These are phyloP conservation scores for Talaromyces sp. DNA, from an alignment of 2,329 filamentous ascomycete genomes.

Conservation along the genomic window DNA sequence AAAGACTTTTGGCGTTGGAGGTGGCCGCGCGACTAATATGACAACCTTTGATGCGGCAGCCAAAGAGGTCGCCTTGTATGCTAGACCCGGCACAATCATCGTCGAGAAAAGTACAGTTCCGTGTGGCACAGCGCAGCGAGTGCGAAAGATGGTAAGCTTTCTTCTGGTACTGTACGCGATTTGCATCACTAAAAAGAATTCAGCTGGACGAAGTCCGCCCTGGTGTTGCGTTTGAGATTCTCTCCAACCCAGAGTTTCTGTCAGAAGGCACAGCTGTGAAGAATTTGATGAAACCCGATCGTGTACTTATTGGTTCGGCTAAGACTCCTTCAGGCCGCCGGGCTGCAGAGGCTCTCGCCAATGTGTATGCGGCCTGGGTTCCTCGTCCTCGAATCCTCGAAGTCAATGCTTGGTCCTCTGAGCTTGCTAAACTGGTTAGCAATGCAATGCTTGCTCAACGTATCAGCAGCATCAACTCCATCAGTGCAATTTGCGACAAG, in stretches of 20 bases:
- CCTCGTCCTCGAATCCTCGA: slow-evolving; percentile 63
- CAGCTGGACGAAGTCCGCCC: slow-evolving; percentile 47
- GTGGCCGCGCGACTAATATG: slow-evolving; percentile 69
- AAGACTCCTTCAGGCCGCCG: slow-evolving; percentile 57
- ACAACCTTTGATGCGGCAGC: slow-evolving; percentile 68
- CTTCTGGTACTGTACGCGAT: slow-evolving; percentile 6
- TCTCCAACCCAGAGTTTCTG: slow-evolving; percentile 79
- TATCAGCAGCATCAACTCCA: slow-evolving; percentile 75
- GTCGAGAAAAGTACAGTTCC: slow-evolving; percentile 82
- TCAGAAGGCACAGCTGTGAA: slow-evolving; percentile 72
- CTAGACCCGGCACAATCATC: slow-evolving; percentile 65
- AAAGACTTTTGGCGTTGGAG: slow-evolving; percentile 66
- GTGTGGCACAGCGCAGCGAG: slow-evolving; percentile 67
- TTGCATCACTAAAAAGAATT: background rate
- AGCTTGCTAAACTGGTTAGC: slow-evolving; percentile 73
- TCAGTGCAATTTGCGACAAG: slow-evolving; percentile 75
- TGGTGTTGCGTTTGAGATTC: slow-evolving; percentile 66
- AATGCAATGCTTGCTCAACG: slow-evolving; percentile 79
- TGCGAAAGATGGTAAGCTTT: slow-evolving; percentile 61
- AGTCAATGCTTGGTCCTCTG: slow-evolving; percentile 73
- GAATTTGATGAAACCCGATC: slow-evolving; percentile 67
- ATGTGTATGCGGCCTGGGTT: slow-evolving; percentile 70
- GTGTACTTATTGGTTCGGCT: slow-evolving; percentile 70
- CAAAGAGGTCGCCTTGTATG: slow-evolving; percentile 63
- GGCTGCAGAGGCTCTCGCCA: slow-evolving; percentile 62